These are phyloP conservation scores for Alternaria hordeiaustralica DNA, from an alignment of 2,329 filamentous ascomycete genomes.

Conservation along the genomic window DNA sequence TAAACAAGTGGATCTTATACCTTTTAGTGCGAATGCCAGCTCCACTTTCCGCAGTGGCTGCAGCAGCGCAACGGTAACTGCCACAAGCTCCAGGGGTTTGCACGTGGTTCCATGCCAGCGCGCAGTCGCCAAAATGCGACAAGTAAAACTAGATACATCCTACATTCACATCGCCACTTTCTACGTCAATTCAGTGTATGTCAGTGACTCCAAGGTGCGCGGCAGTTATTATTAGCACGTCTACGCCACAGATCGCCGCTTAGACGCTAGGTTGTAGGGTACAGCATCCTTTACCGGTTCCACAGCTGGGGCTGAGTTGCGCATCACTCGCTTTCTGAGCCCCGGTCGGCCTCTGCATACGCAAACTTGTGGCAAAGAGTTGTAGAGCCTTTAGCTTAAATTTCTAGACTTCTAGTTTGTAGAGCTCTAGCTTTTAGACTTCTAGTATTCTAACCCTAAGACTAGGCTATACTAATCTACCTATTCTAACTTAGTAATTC, in stretches of 20 bases:
- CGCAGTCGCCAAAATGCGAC: background rate
- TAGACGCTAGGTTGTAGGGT: background rate
- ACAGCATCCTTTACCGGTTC: background rate
- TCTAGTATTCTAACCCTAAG: no score
- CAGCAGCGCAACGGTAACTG: background rate
- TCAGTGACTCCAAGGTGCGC: background rate
- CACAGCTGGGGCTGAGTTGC: slow-evolving; percentile 10
- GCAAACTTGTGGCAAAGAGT: no score
- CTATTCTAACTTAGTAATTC: no score
- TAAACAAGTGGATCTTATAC: slow-evolving; percentile 3
- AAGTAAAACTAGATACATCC: background rate
- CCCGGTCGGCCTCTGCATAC: slow-evolving; percentile 8
- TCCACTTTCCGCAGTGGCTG: background rate
- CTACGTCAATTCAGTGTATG: background rate
- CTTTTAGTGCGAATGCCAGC: background rate
- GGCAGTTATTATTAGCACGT: slow-evolving; percentile 11
- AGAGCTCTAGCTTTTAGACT: no score
- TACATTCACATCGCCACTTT: background rate
- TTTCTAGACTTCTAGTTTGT: no score
- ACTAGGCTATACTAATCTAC: no score
- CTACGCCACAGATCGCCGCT: slow-evolving; percentile 14
- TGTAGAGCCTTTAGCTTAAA: no score
- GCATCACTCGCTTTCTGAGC: slow-evolving; percentile 9
- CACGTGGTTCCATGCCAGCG: background rate
- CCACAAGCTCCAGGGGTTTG: slow-evolving; percentile 4